phyloP scores from a whole-genome alignment of 1,139 yeast species.

The Zygosaccharomyces sapae region DNA sequence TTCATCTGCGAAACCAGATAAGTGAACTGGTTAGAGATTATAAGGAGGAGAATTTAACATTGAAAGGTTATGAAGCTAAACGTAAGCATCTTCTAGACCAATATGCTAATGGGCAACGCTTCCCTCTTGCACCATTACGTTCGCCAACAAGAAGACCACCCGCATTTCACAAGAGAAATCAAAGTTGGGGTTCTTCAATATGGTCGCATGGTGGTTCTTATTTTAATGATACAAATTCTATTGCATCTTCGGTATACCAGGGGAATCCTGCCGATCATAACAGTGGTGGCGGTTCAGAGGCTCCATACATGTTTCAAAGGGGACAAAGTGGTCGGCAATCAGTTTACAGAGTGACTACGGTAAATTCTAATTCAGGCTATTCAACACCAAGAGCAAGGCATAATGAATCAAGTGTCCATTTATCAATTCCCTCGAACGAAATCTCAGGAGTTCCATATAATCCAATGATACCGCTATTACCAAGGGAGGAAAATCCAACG shows the following conservation, averaged over 20 bases:
- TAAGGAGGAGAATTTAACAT: conserved; percentile 62
- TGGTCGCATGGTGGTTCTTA: conserved; percentile 19
- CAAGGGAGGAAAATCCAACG: conserved; percentile 44
- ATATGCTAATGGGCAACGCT: conserved; percentile 15
- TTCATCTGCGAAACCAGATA: conserved; percentile 34
- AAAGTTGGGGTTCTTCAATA: conserved; percentile 21
- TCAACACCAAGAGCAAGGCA: conserved; percentile 17
- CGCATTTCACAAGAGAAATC: conserved; percentile 11
- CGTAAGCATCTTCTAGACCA: conserved; percentile 44
- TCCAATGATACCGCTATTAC: conserved; percentile 56
- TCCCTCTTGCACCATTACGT: conserved; percentile 15
- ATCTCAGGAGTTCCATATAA: conserved; percentile 25
- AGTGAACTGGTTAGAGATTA: conserved; percentile 47
- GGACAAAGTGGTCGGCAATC: conserved; percentile 18
- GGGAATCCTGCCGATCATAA: conserved; percentile 3
- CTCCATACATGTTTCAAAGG: conserved; percentile 4
- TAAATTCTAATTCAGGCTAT: conserved; percentile 23
- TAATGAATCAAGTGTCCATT: conserved; percentile 22
- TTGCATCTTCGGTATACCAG: conserved; percentile 8
- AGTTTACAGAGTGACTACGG: conserved; percentile 32
- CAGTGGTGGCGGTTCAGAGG: conserved; percentile 1
- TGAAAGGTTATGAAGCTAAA: conserved; percentile 61
- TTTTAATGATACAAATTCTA: conserved; percentile 10
- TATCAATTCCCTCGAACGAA: conserved; percentile 24
- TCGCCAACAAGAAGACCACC: conserved; percentile 9